phyloP scores from a whole-genome alignment of 2,329 filamentous ascomycete species.

The Colletotrichum tanaceti region DNA sequence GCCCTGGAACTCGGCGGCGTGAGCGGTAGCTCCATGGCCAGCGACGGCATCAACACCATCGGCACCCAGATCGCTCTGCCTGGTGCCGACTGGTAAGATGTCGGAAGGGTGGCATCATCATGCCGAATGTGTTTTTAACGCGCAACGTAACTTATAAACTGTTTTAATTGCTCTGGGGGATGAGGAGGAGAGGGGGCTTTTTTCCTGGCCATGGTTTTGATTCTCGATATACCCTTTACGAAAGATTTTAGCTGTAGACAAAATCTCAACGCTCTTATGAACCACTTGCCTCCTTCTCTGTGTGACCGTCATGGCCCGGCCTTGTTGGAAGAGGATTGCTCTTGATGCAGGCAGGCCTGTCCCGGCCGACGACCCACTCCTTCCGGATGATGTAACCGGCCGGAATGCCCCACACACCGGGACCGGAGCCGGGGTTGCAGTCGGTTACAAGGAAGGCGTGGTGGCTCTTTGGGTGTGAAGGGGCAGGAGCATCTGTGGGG shows the following conservation, averaged over 20 bases:
- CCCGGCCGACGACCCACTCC: background rate
- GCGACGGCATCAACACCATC: background rate
- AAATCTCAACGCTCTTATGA: background rate
- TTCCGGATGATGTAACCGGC: background rate
- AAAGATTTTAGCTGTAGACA: background rate
- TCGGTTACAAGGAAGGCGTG: background rate
- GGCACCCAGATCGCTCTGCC: slow-evolving; percentile 40
- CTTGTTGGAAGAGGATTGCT: background rate
- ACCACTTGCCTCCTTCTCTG: background rate
- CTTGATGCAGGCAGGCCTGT: background rate
- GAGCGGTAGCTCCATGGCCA: slow-evolving; percentile 27
- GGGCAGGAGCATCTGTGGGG: background rate
- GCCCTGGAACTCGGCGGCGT: slow-evolving; percentile 52
- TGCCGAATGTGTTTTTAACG: background rate
- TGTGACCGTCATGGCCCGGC: background rate
- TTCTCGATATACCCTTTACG: slow-evolving; percentile 4
- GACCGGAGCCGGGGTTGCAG: background rate
- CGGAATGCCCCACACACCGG: background rate
- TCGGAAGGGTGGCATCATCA: background rate
- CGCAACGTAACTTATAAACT: background rate
- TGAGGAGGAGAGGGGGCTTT: background rate
- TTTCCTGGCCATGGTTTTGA: background rate
- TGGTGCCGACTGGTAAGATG: slow-evolving; percentile 13
- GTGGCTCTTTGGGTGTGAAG: background rate
- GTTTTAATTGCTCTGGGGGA: background rate